Conservation (phyloP, 768 basidiomycete species). For the Butyriboletus loyo region DNA sequence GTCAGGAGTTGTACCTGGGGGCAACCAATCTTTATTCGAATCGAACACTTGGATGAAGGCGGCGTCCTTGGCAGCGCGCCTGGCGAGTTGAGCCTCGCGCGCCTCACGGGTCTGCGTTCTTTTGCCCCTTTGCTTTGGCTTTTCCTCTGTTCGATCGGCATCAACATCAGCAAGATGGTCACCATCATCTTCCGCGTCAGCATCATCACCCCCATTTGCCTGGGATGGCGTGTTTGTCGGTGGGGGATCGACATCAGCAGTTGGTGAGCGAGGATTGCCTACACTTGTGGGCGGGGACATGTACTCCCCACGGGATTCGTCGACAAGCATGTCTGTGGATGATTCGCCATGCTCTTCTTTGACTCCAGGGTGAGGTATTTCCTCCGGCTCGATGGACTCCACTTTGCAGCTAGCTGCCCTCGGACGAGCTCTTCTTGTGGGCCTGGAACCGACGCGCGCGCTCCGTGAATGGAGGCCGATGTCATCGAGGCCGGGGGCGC, state of each 20-base stretch:
- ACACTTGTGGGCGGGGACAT: constrained; percentile 31
- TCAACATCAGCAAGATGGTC: constrained; percentile 8
- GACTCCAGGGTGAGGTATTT: constrained; percentile 23
- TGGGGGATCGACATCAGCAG: constrained; percentile 9
- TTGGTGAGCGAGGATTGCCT: constrained; percentile 20
- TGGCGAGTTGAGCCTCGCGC: constrained; percentile 48
- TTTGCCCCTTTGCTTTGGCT: constrained; percentile 39
- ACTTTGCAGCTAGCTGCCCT: constrained; percentile 37
- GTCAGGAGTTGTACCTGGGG: constrained; percentile 59
- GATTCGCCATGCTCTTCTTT: constrained; percentile 45
- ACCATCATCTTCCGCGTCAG: constrained; percentile 15
- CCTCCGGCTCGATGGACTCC: constrained; percentile 46
- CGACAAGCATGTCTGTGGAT: constrained; percentile 1
- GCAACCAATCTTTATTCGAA: constrained; percentile 76
- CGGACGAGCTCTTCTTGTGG: constrained; percentile 42
- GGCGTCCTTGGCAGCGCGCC: constrained; percentile 41
- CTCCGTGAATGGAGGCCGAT: constrained; percentile 52
- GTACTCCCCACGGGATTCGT: constrained; percentile 8
- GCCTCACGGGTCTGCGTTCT: constrained; percentile 42
- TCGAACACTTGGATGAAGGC: constrained; percentile 71
- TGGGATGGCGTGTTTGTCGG: background rate
- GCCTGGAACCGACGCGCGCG: constrained; percentile 33
- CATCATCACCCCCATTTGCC: constrained; percentile 10
- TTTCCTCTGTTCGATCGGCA: constrained; percentile 32
- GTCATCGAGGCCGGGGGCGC: constrained; percentile 70